Evolutionary conservation across 495 filamentous ascomycete species (phyloP).

Genomic region (Hyaloscypha bicolor): DNA sequence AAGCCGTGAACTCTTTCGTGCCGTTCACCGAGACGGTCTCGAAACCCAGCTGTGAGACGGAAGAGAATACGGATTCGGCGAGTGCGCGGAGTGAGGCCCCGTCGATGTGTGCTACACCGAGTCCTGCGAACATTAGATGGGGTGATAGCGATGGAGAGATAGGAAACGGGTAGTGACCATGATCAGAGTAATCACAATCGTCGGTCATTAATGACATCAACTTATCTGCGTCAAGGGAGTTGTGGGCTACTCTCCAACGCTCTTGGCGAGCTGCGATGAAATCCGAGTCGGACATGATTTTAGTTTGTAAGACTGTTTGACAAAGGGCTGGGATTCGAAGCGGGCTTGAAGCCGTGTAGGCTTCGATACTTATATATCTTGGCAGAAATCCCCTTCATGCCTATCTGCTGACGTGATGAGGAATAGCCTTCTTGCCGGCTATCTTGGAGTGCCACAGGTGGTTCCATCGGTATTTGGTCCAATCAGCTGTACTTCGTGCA

Average conservation of each 20-base stretch:
- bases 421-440: background rate
- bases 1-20: constrained; percentile 8
- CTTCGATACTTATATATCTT: background rate
- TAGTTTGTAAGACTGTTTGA: background rate
- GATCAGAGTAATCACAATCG: constrained; percentile 5
- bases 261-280: constrained; percentile 8
- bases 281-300: background rate
- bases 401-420: background rate
- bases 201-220: background rate
- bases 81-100: background rate
- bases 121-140: background rate
- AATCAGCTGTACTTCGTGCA: background rate
- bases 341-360: background rate
- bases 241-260: constrained; percentile 3
- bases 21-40: constrained; percentile 6
- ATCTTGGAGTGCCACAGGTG: background rate
- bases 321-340: background rate
- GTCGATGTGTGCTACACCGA: background rate
- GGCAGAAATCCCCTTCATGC: background rate
- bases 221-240: constrained; percentile 1
- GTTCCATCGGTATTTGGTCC: background rate
- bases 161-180: background rate
- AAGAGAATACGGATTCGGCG: background rate
- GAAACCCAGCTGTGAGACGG: background rate
- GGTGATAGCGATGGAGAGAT: too few species aligned